phyloP scores from a whole-genome alignment of 352 stramenopile species.

The Globisporangium barbulae region DNA sequence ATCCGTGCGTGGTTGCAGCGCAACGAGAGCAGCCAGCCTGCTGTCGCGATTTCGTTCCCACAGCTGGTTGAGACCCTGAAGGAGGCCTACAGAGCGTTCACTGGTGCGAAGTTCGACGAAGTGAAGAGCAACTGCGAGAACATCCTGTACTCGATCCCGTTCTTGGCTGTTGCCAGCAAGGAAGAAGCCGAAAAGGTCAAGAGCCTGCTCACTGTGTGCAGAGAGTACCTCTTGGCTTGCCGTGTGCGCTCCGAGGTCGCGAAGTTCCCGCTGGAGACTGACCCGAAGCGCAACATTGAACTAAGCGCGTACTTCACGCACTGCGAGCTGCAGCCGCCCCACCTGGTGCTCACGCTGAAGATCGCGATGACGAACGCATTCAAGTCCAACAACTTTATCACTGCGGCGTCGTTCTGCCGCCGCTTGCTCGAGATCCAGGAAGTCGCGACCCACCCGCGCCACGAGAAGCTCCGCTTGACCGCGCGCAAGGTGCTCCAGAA shows the following conservation, averaged over 20 bases:
- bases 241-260: conserved; percentile 91
- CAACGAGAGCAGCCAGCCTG: conserved; percentile 85
- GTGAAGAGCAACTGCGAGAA: conserved; percentile 91
- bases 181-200: conserved; percentile 93
- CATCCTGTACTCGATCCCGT: conserved; percentile 94
- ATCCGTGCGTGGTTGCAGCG: conserved; percentile 82
- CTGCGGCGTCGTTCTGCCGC: conserved; percentile 97
- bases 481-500: conserved; percentile 97
- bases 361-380: conserved; percentile 99
- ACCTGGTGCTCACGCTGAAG: conserved; percentile 97
- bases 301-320: conserved; percentile 99
- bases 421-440: conserved; percentile 98
- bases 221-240: conserved; percentile 98
- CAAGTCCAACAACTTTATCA: conserved; percentile 99
- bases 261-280: conserved; percentile 56
- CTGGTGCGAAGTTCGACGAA: conserved; percentile 97
- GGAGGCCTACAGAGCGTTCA: conserved; percentile 96
- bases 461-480: conserved; percentile 95
- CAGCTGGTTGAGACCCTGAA: conserved; percentile 93
- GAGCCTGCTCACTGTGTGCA: conserved; percentile 94
- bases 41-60: conserved; percentile 86
- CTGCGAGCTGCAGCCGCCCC: conserved; percentile 97
- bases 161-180: conserved; percentile 92
- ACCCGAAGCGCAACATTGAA: conserved; percentile 93
- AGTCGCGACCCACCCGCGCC: conserved; percentile 84